Conservation (phyloP, 805 yeast genomes). For the Ogataea ganodermae region DNA sequence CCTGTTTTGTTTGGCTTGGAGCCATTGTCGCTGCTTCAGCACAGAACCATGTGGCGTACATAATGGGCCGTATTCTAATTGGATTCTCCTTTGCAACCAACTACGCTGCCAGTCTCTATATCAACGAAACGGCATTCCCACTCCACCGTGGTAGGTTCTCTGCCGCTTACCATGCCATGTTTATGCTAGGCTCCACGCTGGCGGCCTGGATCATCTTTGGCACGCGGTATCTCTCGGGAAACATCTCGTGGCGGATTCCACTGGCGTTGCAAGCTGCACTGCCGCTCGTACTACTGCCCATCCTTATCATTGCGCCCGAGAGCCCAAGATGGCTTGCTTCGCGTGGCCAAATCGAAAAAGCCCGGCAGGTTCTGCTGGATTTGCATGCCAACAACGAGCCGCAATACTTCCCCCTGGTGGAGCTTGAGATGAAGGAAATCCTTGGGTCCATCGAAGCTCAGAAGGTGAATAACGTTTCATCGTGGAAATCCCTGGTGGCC, state of each 20-base stretch:
- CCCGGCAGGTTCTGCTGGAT: constrained; percentile 34
- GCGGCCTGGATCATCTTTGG: constrained; percentile 48
- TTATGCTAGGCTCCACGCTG: constrained; percentile 43
- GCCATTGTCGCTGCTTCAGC: constrained; percentile 20
- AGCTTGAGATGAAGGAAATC: constrained; percentile 40
- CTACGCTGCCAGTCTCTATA: constrained; percentile 17
- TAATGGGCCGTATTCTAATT: constrained; percentile 20
- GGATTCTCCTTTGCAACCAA: constrained; percentile 22
- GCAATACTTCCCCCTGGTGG: constrained; percentile 34
- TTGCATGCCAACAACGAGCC: constrained; percentile 25
- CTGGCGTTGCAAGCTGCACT: constrained; percentile 41
- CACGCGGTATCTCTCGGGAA: constrained; percentile 31
- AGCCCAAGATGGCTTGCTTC: constrained; percentile 39
- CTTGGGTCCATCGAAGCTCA: constrained; percentile 38
- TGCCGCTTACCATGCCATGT: constrained; percentile 41
- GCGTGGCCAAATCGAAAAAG: constrained; percentile 36
- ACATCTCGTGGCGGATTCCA: constrained; percentile 42
- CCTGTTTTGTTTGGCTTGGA: constrained; percentile 19
- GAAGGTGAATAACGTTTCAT: constrained; percentile 32
- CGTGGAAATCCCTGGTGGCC: constrained; percentile 36
- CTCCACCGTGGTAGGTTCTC: constrained; percentile 34
- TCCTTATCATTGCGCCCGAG: constrained; percentile 39
- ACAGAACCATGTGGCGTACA: constrained; percentile 16
- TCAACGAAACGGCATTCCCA: constrained; percentile 40
- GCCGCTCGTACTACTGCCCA: constrained; percentile 36